Conservation (phyloP, 495 filamentous ascomycete genomes). For the Penicillium ucsense region DNA sequence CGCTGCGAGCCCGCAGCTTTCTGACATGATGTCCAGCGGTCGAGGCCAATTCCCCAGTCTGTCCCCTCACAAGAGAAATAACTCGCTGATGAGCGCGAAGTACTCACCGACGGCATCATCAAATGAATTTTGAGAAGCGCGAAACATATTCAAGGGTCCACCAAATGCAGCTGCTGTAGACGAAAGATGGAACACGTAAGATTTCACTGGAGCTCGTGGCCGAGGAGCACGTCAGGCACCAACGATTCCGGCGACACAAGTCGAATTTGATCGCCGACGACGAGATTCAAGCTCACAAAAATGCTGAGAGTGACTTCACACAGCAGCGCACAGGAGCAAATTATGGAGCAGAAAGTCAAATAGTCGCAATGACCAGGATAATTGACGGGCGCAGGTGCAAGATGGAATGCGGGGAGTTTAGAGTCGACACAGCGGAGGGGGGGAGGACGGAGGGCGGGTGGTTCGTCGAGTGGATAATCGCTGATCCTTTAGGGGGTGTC, state of each 20-base stretch:
- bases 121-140: constrained; percentile 68
- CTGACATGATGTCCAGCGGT: background rate
- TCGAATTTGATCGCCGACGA: no score
- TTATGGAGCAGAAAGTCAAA: background rate
- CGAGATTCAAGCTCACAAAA: no score
- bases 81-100: background rate
- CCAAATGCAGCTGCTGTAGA: background rate
- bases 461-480: constrained; percentile 1
- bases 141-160: constrained; percentile 50
- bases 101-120: constrained; percentile 71
- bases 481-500: no score
- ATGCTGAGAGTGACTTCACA: no score
- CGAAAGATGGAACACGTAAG: no score
- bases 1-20: background rate
- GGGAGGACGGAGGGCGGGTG: background rate
- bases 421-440: background rate
- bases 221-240: background rate
- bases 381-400: constrained; percentile 2
- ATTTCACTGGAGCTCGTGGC: background rate
- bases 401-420: constrained; percentile 25
- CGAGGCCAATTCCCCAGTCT: no score
- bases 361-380: constrained; percentile 5
- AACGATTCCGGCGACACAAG: no score
- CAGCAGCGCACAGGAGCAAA: background rate
- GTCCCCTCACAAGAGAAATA: background rate